phyloP scores from a whole-genome alignment of 1,284 basidiomycete genomes.

The Coniophora puteana region DNA sequence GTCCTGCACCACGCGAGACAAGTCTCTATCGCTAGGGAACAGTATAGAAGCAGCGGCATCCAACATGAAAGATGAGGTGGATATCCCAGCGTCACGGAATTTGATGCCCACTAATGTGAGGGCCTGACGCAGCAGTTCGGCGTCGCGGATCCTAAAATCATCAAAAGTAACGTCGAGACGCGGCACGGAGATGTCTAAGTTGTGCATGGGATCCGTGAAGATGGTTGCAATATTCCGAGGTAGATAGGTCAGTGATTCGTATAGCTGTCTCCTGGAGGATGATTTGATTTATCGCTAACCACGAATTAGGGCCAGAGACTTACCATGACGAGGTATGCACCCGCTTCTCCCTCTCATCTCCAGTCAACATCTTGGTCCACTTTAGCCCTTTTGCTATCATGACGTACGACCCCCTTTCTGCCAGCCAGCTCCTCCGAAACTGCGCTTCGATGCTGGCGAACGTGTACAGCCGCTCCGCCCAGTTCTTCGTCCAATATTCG shows the following conservation, averaged over 20 bases:
- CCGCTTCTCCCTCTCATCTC: conserved; percentile 16
- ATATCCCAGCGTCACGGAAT: no score
- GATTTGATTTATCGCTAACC: not conserved
- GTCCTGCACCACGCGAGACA: no score
- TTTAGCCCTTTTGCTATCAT: conserved; percentile 33
- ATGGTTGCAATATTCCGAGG: conserved; percentile 26
- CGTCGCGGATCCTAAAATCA: conserved; percentile 40
- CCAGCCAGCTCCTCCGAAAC: conserved; percentile 34
- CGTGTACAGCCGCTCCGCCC: conserved; percentile 35
- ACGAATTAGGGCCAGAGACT: conserved; percentile 11
- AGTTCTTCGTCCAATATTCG: conserved; percentile 33
- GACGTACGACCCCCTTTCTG: conserved; percentile 33
- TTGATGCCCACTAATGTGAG: no score
- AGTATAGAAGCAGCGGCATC: no score
- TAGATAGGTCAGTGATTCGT: conserved; percentile 23
- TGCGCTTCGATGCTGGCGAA: conserved; percentile 35
- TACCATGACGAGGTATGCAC: conserved; percentile 16
- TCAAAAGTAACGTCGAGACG: conserved; percentile 39
- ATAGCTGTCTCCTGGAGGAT: conserved; percentile 18
- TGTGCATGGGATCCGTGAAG: conserved; percentile 28
- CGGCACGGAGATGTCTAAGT: conserved; percentile 32
- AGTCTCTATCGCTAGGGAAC: no score
- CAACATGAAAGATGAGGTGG: no score
- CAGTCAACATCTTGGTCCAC: conserved; percentile 30
- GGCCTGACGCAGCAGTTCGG: conserved; percentile 34